Base-by-base conservation (phyloP, 441 rosid species). In the Brassica hybrid region DNA sequence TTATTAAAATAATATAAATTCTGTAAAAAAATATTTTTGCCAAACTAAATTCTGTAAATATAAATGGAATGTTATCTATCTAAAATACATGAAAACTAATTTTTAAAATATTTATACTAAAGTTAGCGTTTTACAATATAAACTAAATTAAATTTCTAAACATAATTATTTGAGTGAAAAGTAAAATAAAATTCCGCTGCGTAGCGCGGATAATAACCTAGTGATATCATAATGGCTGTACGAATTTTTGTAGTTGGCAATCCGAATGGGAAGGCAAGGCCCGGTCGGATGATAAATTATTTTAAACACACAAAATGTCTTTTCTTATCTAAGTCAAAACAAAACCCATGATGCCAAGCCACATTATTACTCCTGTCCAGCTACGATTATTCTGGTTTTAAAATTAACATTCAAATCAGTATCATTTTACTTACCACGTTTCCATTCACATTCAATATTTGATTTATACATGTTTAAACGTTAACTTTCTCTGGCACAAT, bases 371-470 rank as follows among this genome's bases (percentile, higher is more conserved):
- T 25, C 56, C 6, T 27, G 52, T 54, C 70, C 75, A 76, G 50
- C 75, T 63, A 54, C 16, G 38, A 59, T 11, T 36, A 32, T 21
- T 21, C 25, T 60, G 16, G 19, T 32, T 60, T n/a, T 48, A 30
- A 0, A 6, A 7, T 17, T 7, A 1, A 56, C 23, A 56, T 18
- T 17, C 9, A 32, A 32, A 56, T 48, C 74, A 32, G 41, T 30
- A 19, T 30, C 74, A 50, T 21, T 48, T 34, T 61, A 16, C 16
- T 69, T 19, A 69, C 14, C 74, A 50, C 65, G 74, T 75, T 75
- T 60, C 52, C 4, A 19, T 60, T 9, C 54, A 21, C n/a, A 68
- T 48, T 13, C 19, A 59, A 0, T n/a, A 30, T 45, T 54, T 17
- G 17, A 30, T 1, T 0, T 41, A 8, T 69, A 56, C 13, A 0